Base-by-base conservation (phyloP, 352 stramenopile genomes). In the Phytophthora podocarpi region DNA sequence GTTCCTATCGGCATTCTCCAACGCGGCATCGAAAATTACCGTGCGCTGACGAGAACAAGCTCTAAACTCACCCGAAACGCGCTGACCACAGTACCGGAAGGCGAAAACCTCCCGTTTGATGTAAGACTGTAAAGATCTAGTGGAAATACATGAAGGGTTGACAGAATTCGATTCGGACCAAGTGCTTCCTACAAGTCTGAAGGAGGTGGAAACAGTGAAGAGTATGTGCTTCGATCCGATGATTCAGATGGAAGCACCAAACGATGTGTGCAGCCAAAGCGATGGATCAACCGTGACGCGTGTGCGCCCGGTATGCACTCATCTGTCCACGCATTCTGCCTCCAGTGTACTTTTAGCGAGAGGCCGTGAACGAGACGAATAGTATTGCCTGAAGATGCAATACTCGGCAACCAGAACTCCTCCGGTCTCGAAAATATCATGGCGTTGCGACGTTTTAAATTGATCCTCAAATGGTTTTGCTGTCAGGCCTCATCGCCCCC, bases 311-410 rank as follows among this genome's bases (percentile, higher is more conserved):
- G 52, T 53, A 30, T 39, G 15, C 13, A 34, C 31, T 39, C 10
- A 50, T 16, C 24, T 53, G 4, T 61, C 54, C 23, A 37, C 41
- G 4, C 53, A 43, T 48, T 51, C 10, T 20, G 53, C 42, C 20
- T 61, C 41, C 34, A 5, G 4, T 61, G 1, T 61, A 61, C 23
- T 61, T 63, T 35, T 62, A 26, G 54, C 10, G 35, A 16, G 43
- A 55, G 15, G 34, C 55, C 2, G 34, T 63, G 12, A 42, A 55
- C 11, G 24, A 63, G 28, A 37, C 31, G 11, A 55, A 63, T 37
- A n/a, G n/a, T n/a, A n/a, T n/a, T n/a, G n/a, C 23, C 35, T n/a
- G 26, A 63, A 36, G 32, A 55, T 46, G 16, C 12, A 15, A 63
- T 63, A 49, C 21, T 55, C 21, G 31, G 40, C n/a, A 49, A 48